These are phyloP conservation scores for Cinnamomum chago DNA, from an alignment of 164 flowering plant genomes.

Conservation along the genomic window DNA sequence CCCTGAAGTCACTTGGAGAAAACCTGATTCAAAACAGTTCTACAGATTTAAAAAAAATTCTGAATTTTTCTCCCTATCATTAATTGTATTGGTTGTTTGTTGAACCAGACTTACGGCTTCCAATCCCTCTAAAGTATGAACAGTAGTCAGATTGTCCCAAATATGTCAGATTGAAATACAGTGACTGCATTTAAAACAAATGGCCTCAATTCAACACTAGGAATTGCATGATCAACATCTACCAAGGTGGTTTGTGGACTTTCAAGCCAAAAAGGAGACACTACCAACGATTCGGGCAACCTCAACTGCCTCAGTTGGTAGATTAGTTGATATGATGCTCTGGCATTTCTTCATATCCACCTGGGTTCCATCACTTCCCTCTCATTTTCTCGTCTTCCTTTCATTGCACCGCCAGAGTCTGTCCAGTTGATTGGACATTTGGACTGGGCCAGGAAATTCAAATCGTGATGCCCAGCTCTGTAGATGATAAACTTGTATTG, in stretches of 20 bases:
- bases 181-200: neutral
- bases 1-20: no score
- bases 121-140: neutral
- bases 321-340: neutral
- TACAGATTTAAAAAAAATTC: neutral
- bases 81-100: no score
- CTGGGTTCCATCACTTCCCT: no score
- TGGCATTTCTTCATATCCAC: no score
- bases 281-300: neutral
- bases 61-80: neutral
- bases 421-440: no score
- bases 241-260: neutral
- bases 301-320: neutral
- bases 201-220: neutral
- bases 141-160: neutral
- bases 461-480: no score
- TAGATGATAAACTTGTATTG: no score
- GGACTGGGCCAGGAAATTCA: no score
- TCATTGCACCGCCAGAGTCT: no score
- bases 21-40: neutral
- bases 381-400: no score
- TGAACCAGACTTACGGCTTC: neutral
- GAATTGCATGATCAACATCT: neutral
- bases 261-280: neutral
- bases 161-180: neutral